Evolutionary conservation across 805 yeast species (phyloP), one percentile per base, ranked within the genome.

Genomic region (Millerozyma acaciae): DNA sequence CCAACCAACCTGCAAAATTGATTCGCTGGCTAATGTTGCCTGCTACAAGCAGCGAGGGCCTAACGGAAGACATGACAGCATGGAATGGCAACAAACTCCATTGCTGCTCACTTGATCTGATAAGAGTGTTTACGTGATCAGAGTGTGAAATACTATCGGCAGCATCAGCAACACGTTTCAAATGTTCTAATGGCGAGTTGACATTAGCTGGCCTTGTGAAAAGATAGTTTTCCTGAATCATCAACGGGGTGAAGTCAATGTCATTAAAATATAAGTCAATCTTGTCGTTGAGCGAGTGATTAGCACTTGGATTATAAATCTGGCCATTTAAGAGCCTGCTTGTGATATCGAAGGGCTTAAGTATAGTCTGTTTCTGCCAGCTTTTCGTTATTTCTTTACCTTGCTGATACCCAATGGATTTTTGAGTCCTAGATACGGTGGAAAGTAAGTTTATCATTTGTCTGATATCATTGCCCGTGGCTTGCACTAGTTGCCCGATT

Each of bases 31-130:
- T 59, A 30, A 82, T 57, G 31, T 71, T 73, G 6, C 96, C 97
- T 10, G 85, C 80, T 14, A 87, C 79, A 42, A 70, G 73, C 21
- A 77, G 76, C 1, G 86, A 72, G 1, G 97, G 98, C 30, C 75
- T 63, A 8, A 93, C 86, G 0, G 95, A 75, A 1, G 97, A 89
- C 69, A 84, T 67, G 4, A 87, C 72, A 0, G 88, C 97, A 59
- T 87, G 96, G 48, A 87, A 71, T 5, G 97, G 98, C 68, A 93
- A 73, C 39, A 90, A 68, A 40, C 93, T 78, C 97, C 97, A 89
- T 46, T 84, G 85, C 57, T 90, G 97, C 45, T 89, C 96, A 25
- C 90, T 75, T 27, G 95, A 83, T 51, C 95, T 84, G 37, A 93
- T 90, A 53, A 76, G 70, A 17, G 78, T 67, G 51, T 87, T 96